A percentile compares a stretch with the other conserved stretches of the same genome.
Conservation (phyloP, 2,329 filamentous ascomycete genomes). For the Diaporthe capsici region DNA sequence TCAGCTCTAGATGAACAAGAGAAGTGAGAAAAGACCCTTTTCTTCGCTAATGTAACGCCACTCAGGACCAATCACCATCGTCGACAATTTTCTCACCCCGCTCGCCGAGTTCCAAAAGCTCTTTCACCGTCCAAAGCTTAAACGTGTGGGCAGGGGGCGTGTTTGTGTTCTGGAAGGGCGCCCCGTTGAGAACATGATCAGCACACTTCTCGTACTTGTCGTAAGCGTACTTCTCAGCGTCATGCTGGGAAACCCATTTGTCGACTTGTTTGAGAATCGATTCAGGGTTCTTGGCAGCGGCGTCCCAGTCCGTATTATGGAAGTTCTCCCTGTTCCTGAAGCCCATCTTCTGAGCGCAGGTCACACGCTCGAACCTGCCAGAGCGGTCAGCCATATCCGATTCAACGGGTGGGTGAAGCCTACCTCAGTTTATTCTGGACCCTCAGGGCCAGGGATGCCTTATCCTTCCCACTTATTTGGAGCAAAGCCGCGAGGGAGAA, state of each 20-base stretch:
- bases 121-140: conserved; percentile 22
- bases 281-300: background rate
- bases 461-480: background rate
- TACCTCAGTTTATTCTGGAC: background rate
- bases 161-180: conserved; percentile 28
- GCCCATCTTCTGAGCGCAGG: conserved; percentile 2
- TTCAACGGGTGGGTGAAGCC: background rate
- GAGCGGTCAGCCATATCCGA: background rate
- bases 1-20: too few relatives aligned
- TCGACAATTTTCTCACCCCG: background rate
- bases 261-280: background rate
- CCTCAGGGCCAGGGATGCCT: background rate
- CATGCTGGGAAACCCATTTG: background rate
- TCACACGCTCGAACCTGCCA: background rate
- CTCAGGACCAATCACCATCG: background rate
- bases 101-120: background rate
- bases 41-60: background rate
- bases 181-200: background rate
- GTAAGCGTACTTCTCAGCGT: background rate
- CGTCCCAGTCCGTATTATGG: background rate
- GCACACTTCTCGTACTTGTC: background rate
- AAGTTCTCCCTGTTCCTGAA: background rate
- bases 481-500: background rate
- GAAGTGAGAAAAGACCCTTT: rapidly evolving
- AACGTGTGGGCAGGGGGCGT: background rate